Evolutionary conservation across 768 basidiomycete species (phyloP).

Genomic region (Collybia sordida): DNA sequence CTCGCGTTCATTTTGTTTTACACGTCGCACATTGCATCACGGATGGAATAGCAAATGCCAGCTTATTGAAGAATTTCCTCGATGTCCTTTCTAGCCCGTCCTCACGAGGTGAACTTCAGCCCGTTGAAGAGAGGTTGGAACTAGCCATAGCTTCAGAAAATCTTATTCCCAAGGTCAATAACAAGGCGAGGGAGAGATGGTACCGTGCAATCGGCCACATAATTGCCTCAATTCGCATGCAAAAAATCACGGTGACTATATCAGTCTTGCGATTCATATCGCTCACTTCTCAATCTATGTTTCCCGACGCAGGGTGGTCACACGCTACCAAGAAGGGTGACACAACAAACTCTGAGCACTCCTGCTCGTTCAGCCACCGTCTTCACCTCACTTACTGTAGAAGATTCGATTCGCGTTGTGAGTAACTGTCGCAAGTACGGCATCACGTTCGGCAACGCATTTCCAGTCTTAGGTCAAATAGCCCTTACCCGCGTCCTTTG

Average conservation of each 20-base stretch:
- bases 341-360: slow-evolving; percentile 28
- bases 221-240: slow-evolving; percentile 30
- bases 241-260: slow-evolving; percentile 33
- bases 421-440: slow-evolving; percentile 38
- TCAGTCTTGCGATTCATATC: not conserved
- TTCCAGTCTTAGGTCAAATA: slow-evolving; percentile 49
- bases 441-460: slow-evolving; percentile 52
- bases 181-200: slow-evolving; percentile 42
- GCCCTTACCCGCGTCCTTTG: slow-evolving; percentile 52
- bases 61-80: slow-evolving; percentile 44
- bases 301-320: slow-evolving; percentile 50
- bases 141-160: slow-evolving; percentile 38
- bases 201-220: slow-evolving; percentile 38
- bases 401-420: slow-evolving; percentile 30
- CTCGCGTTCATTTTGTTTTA: slow-evolving; percentile 40
- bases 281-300: not conserved
- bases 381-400: slow-evolving; percentile 21
- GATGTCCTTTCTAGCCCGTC: slow-evolving; percentile 32
- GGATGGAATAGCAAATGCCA: slow-evolving; percentile 45
- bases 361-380: slow-evolving; percentile 34
- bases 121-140: slow-evolving; percentile 37
- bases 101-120: slow-evolving; percentile 7
- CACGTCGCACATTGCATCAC: slow-evolving; percentile 48
- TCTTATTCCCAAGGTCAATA: slow-evolving; percentile 31
- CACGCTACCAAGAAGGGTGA: slow-evolving; percentile 45